Conservation (phyloP, 1,139 yeast species). For the Hanseniaspora gamundiae region DNA sequence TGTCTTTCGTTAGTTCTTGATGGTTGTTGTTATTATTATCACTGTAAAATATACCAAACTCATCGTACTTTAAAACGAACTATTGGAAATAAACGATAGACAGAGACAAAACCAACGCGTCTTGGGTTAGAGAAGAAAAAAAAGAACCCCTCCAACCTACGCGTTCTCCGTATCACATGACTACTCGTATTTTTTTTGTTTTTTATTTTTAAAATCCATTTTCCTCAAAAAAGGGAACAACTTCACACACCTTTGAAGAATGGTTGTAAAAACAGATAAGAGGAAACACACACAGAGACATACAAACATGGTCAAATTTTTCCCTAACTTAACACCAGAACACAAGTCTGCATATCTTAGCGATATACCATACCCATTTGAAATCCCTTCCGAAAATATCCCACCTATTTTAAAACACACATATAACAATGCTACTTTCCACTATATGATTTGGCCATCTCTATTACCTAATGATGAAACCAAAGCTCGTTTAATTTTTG, state of each 20-base stretch:
- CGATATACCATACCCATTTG: constrained; percentile 5
- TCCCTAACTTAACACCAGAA: constrained; percentile 1
- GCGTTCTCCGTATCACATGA: too few relatives aligned
- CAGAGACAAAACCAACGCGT: too few relatives aligned
- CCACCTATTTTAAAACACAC: constrained; percentile 18
- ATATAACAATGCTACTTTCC: constrained; percentile 21
- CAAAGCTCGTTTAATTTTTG: constrained; percentile 36
- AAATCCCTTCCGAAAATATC: constrained; percentile 3
- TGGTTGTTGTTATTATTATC: too few relatives aligned
- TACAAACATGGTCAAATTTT: not conserved
- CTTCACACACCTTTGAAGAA: not conserved
- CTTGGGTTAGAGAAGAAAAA: too few relatives aligned
- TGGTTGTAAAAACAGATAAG: not conserved
- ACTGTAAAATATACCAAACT: too few relatives aligned
- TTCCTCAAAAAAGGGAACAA: too few relatives aligned
- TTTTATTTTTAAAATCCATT: too few relatives aligned
- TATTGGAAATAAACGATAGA: too few relatives aligned
- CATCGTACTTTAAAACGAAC: too few relatives aligned
- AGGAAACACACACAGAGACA: not conserved
- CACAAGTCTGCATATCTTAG: not conserved
- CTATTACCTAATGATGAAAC: not conserved
- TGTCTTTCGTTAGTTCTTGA: not conserved
- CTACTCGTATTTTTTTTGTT: too few relatives aligned
- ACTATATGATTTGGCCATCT: constrained; percentile 19
- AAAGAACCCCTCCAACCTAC: too few relatives aligned